Percentiles rank a stretch among this genome's conserved stretches.
phyloP scores from a whole-genome alignment of 225 moss, liverwort and hornwort genomes.

The Antitrichia curtipendula region DNA sequence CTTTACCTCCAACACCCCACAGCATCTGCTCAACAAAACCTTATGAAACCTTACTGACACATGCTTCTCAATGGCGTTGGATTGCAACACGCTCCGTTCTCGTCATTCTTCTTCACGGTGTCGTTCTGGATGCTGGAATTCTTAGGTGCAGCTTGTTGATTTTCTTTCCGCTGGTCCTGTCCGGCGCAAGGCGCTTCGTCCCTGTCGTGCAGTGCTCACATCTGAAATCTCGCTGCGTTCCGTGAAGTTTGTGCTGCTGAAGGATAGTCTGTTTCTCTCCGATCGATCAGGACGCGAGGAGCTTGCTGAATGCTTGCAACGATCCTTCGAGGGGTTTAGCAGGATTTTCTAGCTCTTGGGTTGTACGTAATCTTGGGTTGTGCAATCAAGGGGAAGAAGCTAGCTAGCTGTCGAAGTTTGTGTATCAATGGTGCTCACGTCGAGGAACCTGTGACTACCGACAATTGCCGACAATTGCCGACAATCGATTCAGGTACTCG shows the following conservation, averaged over 20 bases:
- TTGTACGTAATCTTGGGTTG: background rate
- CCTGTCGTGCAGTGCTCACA: background rate
- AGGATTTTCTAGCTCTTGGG: background rate
- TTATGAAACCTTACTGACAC: too few species aligned
- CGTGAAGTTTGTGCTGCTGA: background rate
- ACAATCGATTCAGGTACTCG: background rate
- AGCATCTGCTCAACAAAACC: too few species aligned
- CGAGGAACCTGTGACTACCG: background rate
- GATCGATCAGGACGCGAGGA: background rate
- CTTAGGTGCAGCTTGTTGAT: background rate
- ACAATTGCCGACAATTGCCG: background rate
- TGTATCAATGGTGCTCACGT: background rate
- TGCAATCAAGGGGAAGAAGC: background rate
- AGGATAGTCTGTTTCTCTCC: background rate
- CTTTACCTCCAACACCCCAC: too few species aligned
- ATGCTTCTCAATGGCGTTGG: background rate
- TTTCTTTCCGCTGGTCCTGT: background rate
- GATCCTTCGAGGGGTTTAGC: background rate
- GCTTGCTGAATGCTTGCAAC: background rate
- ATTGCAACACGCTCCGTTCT: background rate
- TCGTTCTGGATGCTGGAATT: background rate
- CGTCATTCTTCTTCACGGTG: background rate
- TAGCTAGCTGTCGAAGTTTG: background rate
- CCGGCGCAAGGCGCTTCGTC: too few species aligned
- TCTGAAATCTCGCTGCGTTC: background rate